A percentile compares a stretch with the other conserved stretches of the same genome.
phyloP scores from a whole-genome alignment of 495 filamentous ascomycete species.

The Aspergillus panamensis region DNA sequence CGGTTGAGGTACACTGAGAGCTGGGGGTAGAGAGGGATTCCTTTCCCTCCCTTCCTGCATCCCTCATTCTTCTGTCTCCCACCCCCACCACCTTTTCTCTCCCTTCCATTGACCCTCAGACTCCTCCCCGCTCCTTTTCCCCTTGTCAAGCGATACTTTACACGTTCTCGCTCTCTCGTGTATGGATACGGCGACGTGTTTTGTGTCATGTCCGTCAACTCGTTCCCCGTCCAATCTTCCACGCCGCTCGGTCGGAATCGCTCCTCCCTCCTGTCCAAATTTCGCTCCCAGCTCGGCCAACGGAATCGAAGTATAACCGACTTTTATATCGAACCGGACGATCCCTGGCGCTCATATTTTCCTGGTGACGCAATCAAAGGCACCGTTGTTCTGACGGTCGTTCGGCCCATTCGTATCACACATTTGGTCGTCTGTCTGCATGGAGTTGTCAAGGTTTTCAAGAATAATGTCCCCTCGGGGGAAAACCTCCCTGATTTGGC shows the following conservation, averaged over 20 bases:
- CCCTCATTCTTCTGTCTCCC: background rate
- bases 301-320: constrained; percentile 73
- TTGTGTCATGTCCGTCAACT: constrained; percentile 47
- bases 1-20: background rate
- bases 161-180: constrained; percentile 22
- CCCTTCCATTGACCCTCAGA: constrained; percentile 4
- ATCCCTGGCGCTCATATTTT: constrained; percentile 84
- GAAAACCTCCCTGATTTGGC: constrained; percentile 51
- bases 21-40: background rate
- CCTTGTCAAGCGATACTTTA: constrained; percentile 1
- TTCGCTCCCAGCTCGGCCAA: constrained; percentile 59
- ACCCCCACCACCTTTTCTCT: constrained; percentile 3
- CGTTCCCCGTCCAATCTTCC: constrained; percentile 33
- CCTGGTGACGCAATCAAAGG: constrained; percentile 66
- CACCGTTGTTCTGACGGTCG: constrained; percentile 72
- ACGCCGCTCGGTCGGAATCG: constrained; percentile 45
- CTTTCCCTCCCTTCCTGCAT: constrained; percentile 1
- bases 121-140: constrained; percentile 12
- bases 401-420: constrained; percentile 80
- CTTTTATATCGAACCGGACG: constrained; percentile 70
- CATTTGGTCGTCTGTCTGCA: constrained; percentile 86
- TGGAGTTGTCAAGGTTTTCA: constrained; percentile 85
- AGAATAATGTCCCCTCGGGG: constrained; percentile 62
- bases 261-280: constrained; percentile 53
- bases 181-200: constrained; percentile 40